Evolutionary conservation across 805 yeast genomes (phyloP).

Genomic region (Wickerhamomyces rabaulensis): DNA sequence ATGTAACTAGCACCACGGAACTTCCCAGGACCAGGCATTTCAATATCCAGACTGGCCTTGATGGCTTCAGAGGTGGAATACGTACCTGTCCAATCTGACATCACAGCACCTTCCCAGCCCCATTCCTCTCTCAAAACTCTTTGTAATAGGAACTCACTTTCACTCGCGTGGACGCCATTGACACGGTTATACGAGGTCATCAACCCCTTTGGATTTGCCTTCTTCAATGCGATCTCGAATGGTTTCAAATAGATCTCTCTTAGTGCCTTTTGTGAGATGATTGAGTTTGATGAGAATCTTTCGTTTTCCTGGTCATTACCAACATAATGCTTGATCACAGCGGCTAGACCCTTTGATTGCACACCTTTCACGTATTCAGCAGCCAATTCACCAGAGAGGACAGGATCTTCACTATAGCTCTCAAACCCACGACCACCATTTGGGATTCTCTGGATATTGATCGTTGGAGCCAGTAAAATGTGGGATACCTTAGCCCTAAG

Average conservation of each 20-base stretch:
- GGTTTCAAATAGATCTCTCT: constrained; percentile 63
- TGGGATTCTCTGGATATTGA: constrained; percentile 53
- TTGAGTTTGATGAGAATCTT: constrained; percentile 41
- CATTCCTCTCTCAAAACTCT: constrained; percentile 50
- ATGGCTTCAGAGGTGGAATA: constrained; percentile 43
- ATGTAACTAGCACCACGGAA: no score
- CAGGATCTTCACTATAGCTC: constrained; percentile 58
- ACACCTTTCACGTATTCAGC: constrained; percentile 49
- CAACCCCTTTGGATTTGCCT: constrained; percentile 46
- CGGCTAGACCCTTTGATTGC: constrained; percentile 44
- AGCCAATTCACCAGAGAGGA: constrained; percentile 40
- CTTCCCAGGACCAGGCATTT: constrained; percentile 56
- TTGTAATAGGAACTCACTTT: constrained; percentile 36
- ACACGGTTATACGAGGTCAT: constrained; percentile 64
- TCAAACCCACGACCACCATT: constrained; percentile 62
- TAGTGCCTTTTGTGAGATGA: constrained; percentile 53
- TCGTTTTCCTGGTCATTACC: constrained; percentile 60
- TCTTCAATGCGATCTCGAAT: constrained; percentile 52
- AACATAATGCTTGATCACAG: constrained; percentile 58
- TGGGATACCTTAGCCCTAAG: constrained; percentile 50
- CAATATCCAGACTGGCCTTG: constrained; percentile 55
- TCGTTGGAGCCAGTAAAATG: constrained; percentile 43
- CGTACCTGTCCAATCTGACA: constrained; percentile 65
- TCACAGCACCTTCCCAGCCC: constrained; percentile 49
- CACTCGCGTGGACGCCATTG: constrained; percentile 55